Evolutionary conservation across 2,329 filamentous ascomycete species (phyloP).

Genomic region (Bimuria novae-zelandiae): DNA sequence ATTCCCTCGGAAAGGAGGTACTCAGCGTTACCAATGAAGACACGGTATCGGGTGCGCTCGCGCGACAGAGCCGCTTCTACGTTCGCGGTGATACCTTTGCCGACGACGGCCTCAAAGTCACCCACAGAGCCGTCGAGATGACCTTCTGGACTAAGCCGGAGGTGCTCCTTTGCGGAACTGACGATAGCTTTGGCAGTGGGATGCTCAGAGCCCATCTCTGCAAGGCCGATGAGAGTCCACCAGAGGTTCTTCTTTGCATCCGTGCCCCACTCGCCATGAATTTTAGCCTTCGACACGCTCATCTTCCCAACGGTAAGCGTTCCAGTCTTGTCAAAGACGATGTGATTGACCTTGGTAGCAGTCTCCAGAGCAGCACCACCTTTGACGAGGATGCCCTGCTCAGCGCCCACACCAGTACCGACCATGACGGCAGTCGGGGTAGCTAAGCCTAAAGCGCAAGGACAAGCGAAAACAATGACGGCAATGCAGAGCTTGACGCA

Average conservation of each 20-base stretch:
- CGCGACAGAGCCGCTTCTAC: slow-evolving; percentile 75
- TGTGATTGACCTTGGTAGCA: slow-evolving; percentile 84
- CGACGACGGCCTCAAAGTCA: slow-evolving; percentile 82
- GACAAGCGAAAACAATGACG: slow-evolving; percentile 97
- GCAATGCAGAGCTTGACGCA: slow-evolving; percentile 97
- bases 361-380: slow-evolving; percentile 90
- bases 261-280: slow-evolving; percentile 71
- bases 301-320: slow-evolving; percentile 95
- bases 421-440: slow-evolving; percentile 99
- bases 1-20: slow-evolving; percentile 77
- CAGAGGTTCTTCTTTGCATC: slow-evolving; percentile 74
- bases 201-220: slow-evolving; percentile 94
- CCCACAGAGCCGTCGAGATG: slow-evolving; percentile 82
- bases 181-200: slow-evolving; percentile 92
- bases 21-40: slow-evolving; percentile 81
- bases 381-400: slow-evolving; percentile 97
- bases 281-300: slow-evolving; percentile 76
- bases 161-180: slow-evolving; percentile 72
- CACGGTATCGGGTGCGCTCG: slow-evolving; percentile 73
- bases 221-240: slow-evolving; percentile 96
- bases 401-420: slow-evolving; percentile 92
- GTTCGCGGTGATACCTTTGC: slow-evolving; percentile 79
- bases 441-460: slow-evolving; percentile 92
- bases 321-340: slow-evolving; percentile 95
- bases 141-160: slow-evolving; percentile 72